Base-by-base conservation (phyloP, 331 rosid genomes). In the Dryas integrifolia region DNA sequence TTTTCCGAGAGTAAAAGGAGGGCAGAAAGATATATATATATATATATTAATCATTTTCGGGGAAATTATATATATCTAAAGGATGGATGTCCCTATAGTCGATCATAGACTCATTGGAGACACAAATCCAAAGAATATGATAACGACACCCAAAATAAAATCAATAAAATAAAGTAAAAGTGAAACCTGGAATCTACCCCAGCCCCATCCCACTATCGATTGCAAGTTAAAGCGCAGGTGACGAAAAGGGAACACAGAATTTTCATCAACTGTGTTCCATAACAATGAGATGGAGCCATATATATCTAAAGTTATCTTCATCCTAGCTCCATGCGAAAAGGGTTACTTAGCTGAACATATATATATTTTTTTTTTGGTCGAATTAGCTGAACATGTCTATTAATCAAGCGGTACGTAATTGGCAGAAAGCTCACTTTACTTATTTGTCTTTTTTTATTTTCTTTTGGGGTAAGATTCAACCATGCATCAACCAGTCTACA, bases 241-340 rank as follows among this genome's bases (percentile, higher is more conserved):
- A 18, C 39, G 7, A 4, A 45, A 13, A 65, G 11, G 11, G 53
- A 9, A 9, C 4, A 49, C 53, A 49, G 5, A 44, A 44, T 44
- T 44, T 44, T 6, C 6, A 5, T 44, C 9, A 44, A 44, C 47
- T 43, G 7, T 26, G 30, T 26, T 26, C 30, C 30, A 26, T 26
- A 26, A 26, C 5, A 44, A 44, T 44, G 7, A 44, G 47, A 44
- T 44, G 6, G 47, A 44, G 47, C 47, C 47, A 44, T 44, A 44
- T 44, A 44, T 44, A 44, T 5, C 2, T 44, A 44, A 0, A 44
- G 26, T 63, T n/a, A 8, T n/a, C 68, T 21, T 62, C 49, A 44
- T 41, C 68, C 50, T n/a, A 63, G 68, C 30, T n/a, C 50, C 67
- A 63, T 63, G 35, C 51, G 12, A 63, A 63, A 41, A 41, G 35